Base-by-base conservation (phyloP, 768 basidiomycete species). In the Cystobasidium tubakii region DNA sequence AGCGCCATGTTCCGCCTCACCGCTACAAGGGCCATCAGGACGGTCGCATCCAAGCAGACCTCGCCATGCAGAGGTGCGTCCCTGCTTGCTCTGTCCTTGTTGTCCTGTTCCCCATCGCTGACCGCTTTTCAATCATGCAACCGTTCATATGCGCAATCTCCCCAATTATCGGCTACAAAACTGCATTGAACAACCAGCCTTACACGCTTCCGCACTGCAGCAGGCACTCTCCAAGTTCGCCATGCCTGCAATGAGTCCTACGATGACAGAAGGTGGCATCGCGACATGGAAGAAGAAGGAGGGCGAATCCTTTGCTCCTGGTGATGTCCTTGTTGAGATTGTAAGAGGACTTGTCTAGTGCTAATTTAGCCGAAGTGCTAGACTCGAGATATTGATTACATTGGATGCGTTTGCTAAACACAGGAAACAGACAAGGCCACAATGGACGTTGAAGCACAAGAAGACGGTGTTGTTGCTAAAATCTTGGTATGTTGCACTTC, bases 201-300 rank as follows among this genome's bases (percentile, higher is more conserved):
- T 97, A 67, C 91, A 93, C 84, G 85, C 86, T 79, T 93, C 94
- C 34, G 85, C 88, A 69, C 86, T 87, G 75, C 84, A 89, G 78
- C 83, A 85, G 83, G 93, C 89, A 44, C 86, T 98, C 77, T 84
- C 90, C 74, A 91, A 88, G 81, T 94, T 97, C 84, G 84, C 88
- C 76, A 94, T 96, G 92, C 94, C 93, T 73, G 93, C 96, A 78
- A 99, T 98, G 95, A 95, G 92, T 76, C 96, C 96, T 36, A 99
- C 96, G 73, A 99, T 99, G 96, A 93, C 93, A 1, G 96, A 98
- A 84, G 96, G 96, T 76, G 96, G 95, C 76, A 96, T 99, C 81
- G 90, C 95, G 57, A 85, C 86, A 36, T 99, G 96, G 96, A 98
- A 98, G 86, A 90, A 90, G 84, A 89, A 89, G 82, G 95, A 97